A percentile compares a stretch with the other conserved stretches of the same genome.
Evolutionary conservation across 2,329 filamentous ascomycete species (phyloP).

Genomic region (Aureobasidium sp.): DNA sequence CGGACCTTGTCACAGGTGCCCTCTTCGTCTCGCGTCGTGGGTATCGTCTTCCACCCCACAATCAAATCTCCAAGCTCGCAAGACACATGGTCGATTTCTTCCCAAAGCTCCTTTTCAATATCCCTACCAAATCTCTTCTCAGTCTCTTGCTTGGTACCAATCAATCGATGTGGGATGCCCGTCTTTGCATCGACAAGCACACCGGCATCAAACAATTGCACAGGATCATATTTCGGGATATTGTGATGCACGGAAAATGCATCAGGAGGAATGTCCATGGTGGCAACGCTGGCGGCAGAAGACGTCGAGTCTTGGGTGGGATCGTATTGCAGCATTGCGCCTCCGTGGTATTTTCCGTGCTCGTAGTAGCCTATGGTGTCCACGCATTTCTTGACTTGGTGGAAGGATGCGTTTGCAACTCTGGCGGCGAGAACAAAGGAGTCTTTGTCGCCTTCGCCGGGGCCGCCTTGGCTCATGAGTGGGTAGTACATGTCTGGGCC

Average conservation of each 20-base stretch:
- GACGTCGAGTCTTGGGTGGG: conserved; percentile 15
- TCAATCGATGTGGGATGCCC: conserved; percentile 20
- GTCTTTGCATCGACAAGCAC: conserved; percentile 17
- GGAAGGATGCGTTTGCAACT: conserved; percentile 34
- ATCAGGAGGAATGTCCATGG: conserved; percentile 8
- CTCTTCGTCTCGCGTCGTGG: neutral
- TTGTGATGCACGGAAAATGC: conserved; percentile 26
- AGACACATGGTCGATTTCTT: conserved; percentile 21
- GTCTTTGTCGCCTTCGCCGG: conserved; percentile 47
- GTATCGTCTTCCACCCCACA: conserved; percentile 17
- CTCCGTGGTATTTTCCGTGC: conserved; percentile 14
- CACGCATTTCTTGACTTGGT: conserved; percentile 31
- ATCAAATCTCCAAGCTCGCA: conserved; percentile 21
- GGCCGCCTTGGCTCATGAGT: conserved; percentile 40
- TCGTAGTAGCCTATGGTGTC: conserved; percentile 17
- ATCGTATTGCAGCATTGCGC: conserved; percentile 21
- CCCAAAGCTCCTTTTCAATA: conserved; percentile 23
- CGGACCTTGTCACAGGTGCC: conserved; percentile 11
- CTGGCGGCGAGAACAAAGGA: conserved; percentile 43
- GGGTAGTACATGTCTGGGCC: conserved; percentile 41
- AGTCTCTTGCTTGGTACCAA: conserved; percentile 21
- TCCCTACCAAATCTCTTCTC: conserved; percentile 23
- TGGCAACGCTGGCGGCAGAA: conserved; percentile 4
- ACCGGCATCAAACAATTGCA: conserved; percentile 21
- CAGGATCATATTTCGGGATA: conserved; percentile 27